phyloP scores from a whole-genome alignment of 192 early-diverging fungal species.

The Allomyces macrogynus region DNA sequence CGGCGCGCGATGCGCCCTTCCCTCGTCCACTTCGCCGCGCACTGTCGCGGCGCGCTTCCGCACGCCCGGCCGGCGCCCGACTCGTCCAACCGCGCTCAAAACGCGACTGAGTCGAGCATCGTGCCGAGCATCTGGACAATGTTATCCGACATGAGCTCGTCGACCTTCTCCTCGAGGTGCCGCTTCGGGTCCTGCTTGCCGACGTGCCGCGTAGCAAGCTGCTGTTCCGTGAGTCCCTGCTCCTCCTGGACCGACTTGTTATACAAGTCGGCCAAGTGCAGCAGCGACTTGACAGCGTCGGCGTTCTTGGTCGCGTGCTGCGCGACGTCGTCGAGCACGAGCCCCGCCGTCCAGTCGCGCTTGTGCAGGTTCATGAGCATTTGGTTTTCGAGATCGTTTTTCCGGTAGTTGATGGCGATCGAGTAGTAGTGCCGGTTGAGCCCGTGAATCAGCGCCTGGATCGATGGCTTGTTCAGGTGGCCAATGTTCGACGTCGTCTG shows the following conservation, averaged over 20 bases:
- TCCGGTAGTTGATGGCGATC: conserved; percentile 97
- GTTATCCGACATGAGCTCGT: conserved; percentile 80
- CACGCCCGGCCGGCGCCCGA: too few species aligned
- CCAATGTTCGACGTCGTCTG: conserved; percentile 99
- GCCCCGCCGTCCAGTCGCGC: conserved; percentile 96
- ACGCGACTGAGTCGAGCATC: conserved; percentile 62
- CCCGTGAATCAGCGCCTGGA: conserved; percentile 94
- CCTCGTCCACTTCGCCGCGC: too few species aligned
- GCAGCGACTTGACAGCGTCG: conserved; percentile 70
- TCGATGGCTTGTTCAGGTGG: conserved; percentile 89
- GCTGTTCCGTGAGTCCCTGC: conserved; percentile 71
- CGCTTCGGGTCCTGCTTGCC: conserved; percentile 99
- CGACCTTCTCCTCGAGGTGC: conserved; percentile 85
- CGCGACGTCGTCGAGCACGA: conserved; percentile 62
- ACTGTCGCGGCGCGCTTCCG: too few species aligned
- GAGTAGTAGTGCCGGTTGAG: conserved; percentile 98
- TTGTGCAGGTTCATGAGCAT: conserved; percentile 98
- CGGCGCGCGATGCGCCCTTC: too few species aligned
- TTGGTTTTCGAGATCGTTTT: conserved; percentile 98
- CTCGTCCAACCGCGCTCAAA: conserved; percentile 14
- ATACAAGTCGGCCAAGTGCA: conserved; percentile 72
- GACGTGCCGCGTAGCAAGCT: conserved; percentile 96
- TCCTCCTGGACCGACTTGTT: conserved; percentile 98
- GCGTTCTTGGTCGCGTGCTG: conserved; percentile 68
- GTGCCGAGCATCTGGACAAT: conserved; percentile 89